Evolutionary conservation across 2,329 filamentous ascomycete genomes (phyloP), one percentile per base, ranked within the genome.

Genomic region (Neospermospora avenae): DNA sequence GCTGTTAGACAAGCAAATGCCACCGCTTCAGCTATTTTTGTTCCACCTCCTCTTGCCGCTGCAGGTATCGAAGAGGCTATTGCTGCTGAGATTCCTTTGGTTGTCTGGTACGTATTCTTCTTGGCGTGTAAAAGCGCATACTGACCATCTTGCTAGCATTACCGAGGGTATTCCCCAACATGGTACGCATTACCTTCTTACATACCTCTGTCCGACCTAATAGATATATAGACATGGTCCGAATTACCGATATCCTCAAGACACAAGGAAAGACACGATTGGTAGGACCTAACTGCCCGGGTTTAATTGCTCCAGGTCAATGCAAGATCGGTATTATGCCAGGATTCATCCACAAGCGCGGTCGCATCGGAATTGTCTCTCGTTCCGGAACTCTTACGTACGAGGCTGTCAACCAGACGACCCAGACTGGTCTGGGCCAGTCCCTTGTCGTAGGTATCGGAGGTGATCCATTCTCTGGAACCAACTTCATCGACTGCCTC

Each of bases 241-340:
- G 93, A 80, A 96, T 98, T 78, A 97, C 95, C 76, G 87, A 92
- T 77, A 96, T 98, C 77, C 85, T 99, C 76, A 98, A 97, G 85
- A 91, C 93, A 58, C 95, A 99, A 81, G 87, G 81, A 83, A 98
- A 98, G 86, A 97, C 93, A 69, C 90, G 95, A 75, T 85, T 99
- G 73, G 92, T 98, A 65, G 93, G 93, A 69, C 93, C 93, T 74
- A 99, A 98, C 84, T 99, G 95, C 83, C 95, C 95, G 67, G 95
- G 93, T 77, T 93, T 98, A 79, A 98, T 98, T 78, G 93, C 84
- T 58, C 85, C 85, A 63, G 95, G 93, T 72, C 93, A 96, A 86
- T 99, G 95, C 87, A 99, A 99, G 84, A 98, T 99, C 74, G 95
- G 95, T 75, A 99, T 99, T 81, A 98, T 99, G 95, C 91, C 95